Evolutionary conservation across 2,329 filamentous ascomycete species (phyloP).

Genomic region (Erysiphe neolycopersici): DNA sequence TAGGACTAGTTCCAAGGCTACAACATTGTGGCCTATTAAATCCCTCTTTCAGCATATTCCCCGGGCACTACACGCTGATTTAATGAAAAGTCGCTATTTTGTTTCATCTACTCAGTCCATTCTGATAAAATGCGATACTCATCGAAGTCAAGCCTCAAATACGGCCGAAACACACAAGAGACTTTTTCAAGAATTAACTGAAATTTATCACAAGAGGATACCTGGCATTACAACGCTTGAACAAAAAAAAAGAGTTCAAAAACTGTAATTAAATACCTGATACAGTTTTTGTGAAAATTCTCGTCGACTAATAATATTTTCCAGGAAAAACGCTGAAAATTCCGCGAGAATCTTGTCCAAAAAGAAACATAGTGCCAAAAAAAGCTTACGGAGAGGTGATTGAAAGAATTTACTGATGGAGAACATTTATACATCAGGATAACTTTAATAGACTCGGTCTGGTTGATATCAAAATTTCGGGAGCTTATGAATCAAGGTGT

Average conservation of each 20-base stretch:
- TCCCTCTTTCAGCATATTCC: constrained; percentile 8
- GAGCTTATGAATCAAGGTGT: too few relatives aligned
- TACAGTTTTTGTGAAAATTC: background rate
- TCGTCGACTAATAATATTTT: background rate
- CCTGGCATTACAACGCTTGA: constrained; percentile 18
- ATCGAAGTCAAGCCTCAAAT: constrained; percentile 10
- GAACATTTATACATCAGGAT: too few relatives aligned
- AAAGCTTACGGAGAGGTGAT: constrained; percentile 2
- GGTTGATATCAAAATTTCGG: too few relatives aligned
- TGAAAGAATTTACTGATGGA: too few relatives aligned
- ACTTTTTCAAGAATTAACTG: constrained; percentile 9
- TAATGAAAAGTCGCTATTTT: constrained; percentile 10
- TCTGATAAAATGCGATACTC: constrained; percentile 10
- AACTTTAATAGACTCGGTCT: too few relatives aligned
- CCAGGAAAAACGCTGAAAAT: constrained; percentile 12
- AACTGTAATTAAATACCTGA: constrained; percentile 9
- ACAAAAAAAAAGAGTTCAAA: constrained; percentile 25
- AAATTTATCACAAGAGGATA: constrained; percentile 9
- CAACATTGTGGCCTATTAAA: constrained; percentile 10
- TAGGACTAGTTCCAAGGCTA: constrained; percentile 14
- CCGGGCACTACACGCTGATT: constrained; percentile 7
- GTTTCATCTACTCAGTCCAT: constrained; percentile 10
- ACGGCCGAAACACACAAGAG: constrained; percentile 8
- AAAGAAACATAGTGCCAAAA: constrained; percentile 13
- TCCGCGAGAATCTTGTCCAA: constrained; percentile 10